Evolutionary conservation across 1,139 yeast genomes (phyloP).

Genomic region (Saccharomyces hybrid): DNA sequence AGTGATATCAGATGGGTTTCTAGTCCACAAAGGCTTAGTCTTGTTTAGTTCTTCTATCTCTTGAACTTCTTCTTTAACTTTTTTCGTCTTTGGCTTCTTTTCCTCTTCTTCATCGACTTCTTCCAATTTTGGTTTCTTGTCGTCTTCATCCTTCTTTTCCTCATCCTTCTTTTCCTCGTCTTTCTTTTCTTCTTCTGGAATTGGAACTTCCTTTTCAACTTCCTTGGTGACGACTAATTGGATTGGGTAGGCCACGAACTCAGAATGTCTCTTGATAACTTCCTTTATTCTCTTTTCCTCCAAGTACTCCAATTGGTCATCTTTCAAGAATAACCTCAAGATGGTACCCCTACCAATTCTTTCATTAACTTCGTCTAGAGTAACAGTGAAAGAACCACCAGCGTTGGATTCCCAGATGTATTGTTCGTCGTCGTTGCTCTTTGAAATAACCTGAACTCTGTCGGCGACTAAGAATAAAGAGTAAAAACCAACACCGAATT

Average conservation of each 20-base stretch:
- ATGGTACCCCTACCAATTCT: slow-evolving; percentile 91
- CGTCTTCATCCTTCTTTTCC: slow-evolving; percentile 53
- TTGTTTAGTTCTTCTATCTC: slow-evolving; percentile 97
- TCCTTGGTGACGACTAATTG: slow-evolving; percentile 98
- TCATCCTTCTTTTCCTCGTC: slow-evolving; percentile 35
- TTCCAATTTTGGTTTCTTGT: slow-evolving; percentile 57
- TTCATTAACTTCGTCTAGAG: slow-evolving; percentile 82
- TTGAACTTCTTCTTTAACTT: slow-evolving; percentile 76
- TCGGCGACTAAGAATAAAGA: slow-evolving; percentile 98
- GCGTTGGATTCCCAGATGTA: slow-evolving; percentile 99
- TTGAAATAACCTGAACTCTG: slow-evolving; percentile 95
- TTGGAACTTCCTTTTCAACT: slow-evolving; percentile 91
- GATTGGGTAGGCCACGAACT: slow-evolving; percentile 98
- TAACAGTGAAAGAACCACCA: slow-evolving; percentile 97
- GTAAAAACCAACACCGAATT: slow-evolving; percentile 99
- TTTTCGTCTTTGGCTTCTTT: slow-evolving; percentile 50
- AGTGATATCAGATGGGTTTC: slow-evolving; percentile 95
- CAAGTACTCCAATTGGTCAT: slow-evolving; percentile 96
- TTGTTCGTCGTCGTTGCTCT: slow-evolving; percentile 98
- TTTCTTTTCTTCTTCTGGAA: slow-evolving; percentile 55
- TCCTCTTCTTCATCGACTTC: slow-evolving; percentile 51
- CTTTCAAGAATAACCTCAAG: slow-evolving; percentile 94
- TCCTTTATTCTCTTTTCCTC: slow-evolving; percentile 99
- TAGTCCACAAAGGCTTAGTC: slow-evolving; percentile 99
- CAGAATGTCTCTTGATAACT: slow-evolving; percentile 98